Evolutionary conservation across 805 yeast genomes (phyloP).

Genomic region (Starmerella sirachaensis): DNA sequence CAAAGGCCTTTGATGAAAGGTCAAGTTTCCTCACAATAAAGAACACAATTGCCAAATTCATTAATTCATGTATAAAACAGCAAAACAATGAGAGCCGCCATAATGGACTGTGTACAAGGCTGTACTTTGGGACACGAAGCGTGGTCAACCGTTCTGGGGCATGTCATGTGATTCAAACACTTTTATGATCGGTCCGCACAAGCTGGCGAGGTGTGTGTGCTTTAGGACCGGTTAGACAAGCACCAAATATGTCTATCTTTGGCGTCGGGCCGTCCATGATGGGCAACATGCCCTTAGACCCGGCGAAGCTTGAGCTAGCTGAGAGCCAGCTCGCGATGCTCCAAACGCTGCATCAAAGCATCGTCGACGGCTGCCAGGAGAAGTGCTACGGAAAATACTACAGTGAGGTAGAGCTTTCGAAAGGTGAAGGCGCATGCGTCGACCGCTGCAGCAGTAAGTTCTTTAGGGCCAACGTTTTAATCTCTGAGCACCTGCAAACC

Average conservation of each 20-base stretch:
- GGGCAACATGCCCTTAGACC: constrained; percentile 26
- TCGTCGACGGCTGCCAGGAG: constrained; percentile 48
- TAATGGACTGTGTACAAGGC: too few relatives aligned
- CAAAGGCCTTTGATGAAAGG: too few relatives aligned
- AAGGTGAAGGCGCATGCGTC: constrained; percentile 72
- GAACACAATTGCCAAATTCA: too few relatives aligned
- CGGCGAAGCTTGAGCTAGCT: constrained; percentile 26
- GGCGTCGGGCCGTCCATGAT: constrained; percentile 23
- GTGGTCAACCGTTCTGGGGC: too few relatives aligned
- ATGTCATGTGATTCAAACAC: too few relatives aligned
- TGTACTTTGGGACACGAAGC: too few relatives aligned
- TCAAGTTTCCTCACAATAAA: too few relatives aligned
- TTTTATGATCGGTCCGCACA: too few relatives aligned
- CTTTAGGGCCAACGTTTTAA: constrained; percentile 47
- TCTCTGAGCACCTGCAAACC: constrained; percentile 24
- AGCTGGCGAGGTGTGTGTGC: too few relatives aligned
- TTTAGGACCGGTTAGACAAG: too few relatives aligned
- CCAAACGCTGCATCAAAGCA: constrained; percentile 26
- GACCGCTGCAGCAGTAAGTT: constrained; percentile 82
- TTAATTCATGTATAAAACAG: too few relatives aligned
- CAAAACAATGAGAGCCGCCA: too few relatives aligned
- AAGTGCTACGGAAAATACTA: constrained; percentile 83
- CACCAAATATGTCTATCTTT: constrained; percentile 31
- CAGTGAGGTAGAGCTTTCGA: constrained; percentile 71
- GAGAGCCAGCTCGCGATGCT: constrained; percentile 27